Conservation (phyloP, 225 moss, liverwort and hornwort species). For the Marchantia paleacea region DNA sequence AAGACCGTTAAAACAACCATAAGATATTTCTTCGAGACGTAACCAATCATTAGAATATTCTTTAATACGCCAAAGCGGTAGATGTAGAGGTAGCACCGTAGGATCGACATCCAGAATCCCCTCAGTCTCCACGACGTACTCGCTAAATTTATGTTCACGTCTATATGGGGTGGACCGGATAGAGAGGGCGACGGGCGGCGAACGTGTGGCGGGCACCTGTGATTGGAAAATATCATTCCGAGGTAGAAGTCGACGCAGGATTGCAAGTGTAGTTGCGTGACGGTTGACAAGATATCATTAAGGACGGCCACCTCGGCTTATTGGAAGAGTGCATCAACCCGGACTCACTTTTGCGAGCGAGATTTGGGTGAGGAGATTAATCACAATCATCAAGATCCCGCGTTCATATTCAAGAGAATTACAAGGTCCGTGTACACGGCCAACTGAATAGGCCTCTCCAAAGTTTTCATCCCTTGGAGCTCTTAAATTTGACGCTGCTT, state of each 20-base stretch:
- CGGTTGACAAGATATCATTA: not conserved
- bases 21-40: no score
- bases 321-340: not conserved
- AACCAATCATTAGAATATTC: no score
- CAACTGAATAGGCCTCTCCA: not conserved
- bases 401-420: not conserved
- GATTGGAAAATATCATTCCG: not conserved
- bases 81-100: no score
- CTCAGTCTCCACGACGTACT: no score
- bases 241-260: not conserved
- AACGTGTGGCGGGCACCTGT: not conserved
- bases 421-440: not conserved
- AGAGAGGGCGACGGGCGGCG: not conserved
- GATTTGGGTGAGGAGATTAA: not conserved
- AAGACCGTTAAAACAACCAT: no score
- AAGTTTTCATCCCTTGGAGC: not conserved
- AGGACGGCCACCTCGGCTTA: not conserved
- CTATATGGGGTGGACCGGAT: not conserved
- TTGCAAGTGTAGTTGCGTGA: not conserved
- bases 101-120: no score
- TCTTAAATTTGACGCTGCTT: not conserved
- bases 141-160: no score
- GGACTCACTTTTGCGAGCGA: not conserved
- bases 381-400: slow-evolving; percentile 12
- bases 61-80: no score